A percentile compares a stretch with the other conserved stretches of the same genome.
phyloP scores from a whole-genome alignment of 352 stramenopile species.

The Globisporangium spinosum region DNA sequence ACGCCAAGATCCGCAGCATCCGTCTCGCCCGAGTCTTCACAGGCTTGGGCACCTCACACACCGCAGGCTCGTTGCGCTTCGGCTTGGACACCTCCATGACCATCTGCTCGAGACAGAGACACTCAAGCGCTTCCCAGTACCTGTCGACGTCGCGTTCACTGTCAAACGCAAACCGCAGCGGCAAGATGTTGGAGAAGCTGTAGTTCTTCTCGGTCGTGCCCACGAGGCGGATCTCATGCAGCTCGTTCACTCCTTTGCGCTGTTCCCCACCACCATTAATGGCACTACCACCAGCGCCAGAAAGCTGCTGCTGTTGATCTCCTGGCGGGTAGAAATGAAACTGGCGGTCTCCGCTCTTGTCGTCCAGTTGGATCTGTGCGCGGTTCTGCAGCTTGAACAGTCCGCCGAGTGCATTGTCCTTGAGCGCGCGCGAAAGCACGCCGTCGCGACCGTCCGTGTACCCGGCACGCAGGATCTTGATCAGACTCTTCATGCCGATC shows the following conservation, averaged over 20 bases:
- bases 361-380: conserved; percentile 51
- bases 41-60: conserved; percentile 63
- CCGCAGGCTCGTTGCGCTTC: conserved; percentile 42
- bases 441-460: conserved; percentile 69
- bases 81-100: conserved; percentile 69
- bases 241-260: conserved; percentile 23
- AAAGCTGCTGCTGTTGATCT: conserved; percentile 1
- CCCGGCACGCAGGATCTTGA: conserved; percentile 61
- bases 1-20: conserved; percentile 67
- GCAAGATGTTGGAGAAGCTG: conserved; percentile 55
- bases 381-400: conserved; percentile 58
- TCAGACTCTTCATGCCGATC: conserved; percentile 77
- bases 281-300: not conserved
- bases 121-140: conserved; percentile 82
- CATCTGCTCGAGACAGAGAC: conserved; percentile 76
- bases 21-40: conserved; percentile 52
- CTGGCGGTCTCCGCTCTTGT: conserved; percentile 20
- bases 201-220: conserved; percentile 69
- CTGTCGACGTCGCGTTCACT: conserved; percentile 39
- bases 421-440: conserved; percentile 58
- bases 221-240: conserved; percentile 40
- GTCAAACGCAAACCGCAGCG: conserved; percentile 50
- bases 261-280: not conserved
- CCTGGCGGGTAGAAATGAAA: conserved; percentile 7
- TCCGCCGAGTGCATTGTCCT: conserved; percentile 68